Evolutionary conservation across 2,329 filamentous ascomycete species (phyloP).

Genomic region (Neophaeococcomyces mojaviensis): DNA sequence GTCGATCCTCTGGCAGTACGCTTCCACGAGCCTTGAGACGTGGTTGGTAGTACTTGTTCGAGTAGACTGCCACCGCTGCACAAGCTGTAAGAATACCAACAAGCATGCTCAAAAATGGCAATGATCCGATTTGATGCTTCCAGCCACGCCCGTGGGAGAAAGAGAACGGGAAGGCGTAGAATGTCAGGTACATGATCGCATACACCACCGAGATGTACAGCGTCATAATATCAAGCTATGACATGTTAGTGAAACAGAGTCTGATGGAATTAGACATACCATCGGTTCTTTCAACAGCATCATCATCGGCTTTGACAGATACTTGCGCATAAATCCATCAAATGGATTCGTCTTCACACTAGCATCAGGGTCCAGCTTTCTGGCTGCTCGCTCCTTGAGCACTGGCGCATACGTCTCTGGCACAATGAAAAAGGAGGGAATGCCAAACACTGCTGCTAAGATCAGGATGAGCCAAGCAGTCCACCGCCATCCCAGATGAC

Average conservation of each 20-base stretch:
- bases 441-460: slow-evolving; percentile 37
- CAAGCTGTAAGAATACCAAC: slow-evolving; percentile 45
- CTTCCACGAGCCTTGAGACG: slow-evolving; percentile 64
- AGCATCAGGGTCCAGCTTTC: slow-evolving; percentile 20
- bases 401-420: slow-evolving; percentile 25
- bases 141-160: slow-evolving; percentile 69
- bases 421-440: slow-evolving; percentile 7
- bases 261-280: slow-evolving; percentile 50
- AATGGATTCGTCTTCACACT: slow-evolving; percentile 12
- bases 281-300: slow-evolving; percentile 63
- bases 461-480: slow-evolving; percentile 33
- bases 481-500: slow-evolving; percentile 41
- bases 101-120: slow-evolving; percentile 69
- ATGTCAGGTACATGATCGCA: slow-evolving; percentile 79
- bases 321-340: slow-evolving; percentile 10
- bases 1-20: slow-evolving; percentile 56
- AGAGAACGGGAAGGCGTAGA: slow-evolving; percentile 83
- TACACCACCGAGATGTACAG: slow-evolving; percentile 69
- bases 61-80: slow-evolving; percentile 62
- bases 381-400: slow-evolving; percentile 23
- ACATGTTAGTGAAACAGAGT: slow-evolving; percentile 63
- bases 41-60: slow-evolving; percentile 62
- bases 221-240: slow-evolving; percentile 69
- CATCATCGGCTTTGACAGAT: slow-evolving; percentile 53
- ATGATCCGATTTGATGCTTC: slow-evolving; percentile 62